Evolutionary conservation across 228 moss, liverwort and hornwort species (phyloP).

Genomic region (Sphagnum magellanicum): DNA sequence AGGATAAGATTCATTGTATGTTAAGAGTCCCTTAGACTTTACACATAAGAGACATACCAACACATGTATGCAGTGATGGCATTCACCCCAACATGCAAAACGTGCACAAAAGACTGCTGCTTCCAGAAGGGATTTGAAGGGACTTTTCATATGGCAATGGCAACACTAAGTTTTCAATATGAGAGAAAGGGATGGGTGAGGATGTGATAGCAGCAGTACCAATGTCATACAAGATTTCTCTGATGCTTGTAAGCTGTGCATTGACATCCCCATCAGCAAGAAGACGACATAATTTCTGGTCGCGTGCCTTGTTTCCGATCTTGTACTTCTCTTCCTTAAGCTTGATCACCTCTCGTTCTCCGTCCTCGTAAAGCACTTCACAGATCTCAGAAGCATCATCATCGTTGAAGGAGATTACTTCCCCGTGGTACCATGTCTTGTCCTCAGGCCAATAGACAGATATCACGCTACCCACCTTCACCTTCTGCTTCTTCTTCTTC

Average conservation of each 20-base stretch:
- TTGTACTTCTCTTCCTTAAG: constrained; percentile 26
- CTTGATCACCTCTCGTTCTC: constrained; percentile 43
- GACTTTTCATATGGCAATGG: too few species aligned
- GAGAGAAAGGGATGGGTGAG: too few species aligned
- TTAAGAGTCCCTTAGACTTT: too few species aligned
- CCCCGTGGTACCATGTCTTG: constrained; percentile 54
- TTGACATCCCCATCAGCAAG: constrained; percentile 19
- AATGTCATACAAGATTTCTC: constrained; percentile 29
- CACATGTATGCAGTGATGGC: too few species aligned
- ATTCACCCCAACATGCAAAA: too few species aligned
- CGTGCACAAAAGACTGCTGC: too few species aligned
- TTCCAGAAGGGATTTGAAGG: too few species aligned
- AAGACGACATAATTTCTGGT: constrained; percentile 8
- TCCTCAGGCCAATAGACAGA: constrained; percentile 58
- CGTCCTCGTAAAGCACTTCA: constrained; percentile 45
- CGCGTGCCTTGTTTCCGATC: constrained; percentile 10
- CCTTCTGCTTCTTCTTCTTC: constrained; percentile 23
- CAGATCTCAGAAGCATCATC: constrained; percentile 25
- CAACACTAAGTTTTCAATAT: too few species aligned
- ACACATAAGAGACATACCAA: too few species aligned
- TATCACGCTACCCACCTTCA: constrained; percentile 40
- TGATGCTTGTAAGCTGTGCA: constrained; percentile 25
- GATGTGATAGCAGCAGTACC: constrained; percentile 15
- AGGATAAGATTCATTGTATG: too few species aligned
- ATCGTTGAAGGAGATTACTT: constrained; percentile 21